These are phyloP conservation scores for Raddia distichophylla DNA, from an alignment of 176 grass and related monocot species.

Conservation along the genomic window DNA sequence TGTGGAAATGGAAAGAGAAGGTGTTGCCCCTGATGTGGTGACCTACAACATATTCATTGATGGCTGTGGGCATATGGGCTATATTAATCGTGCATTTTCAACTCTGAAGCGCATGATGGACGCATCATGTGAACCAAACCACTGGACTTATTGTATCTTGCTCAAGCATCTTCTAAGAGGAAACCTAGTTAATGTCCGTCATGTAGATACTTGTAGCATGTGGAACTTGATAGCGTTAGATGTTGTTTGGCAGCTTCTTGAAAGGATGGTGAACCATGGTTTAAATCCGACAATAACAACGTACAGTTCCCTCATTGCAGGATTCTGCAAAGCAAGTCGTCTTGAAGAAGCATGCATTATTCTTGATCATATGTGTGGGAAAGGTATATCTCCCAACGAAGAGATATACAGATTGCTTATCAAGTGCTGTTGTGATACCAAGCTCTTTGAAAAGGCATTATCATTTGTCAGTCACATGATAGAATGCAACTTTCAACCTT, in stretches of 20 bases:
- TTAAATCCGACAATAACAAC: conserved; percentile 52
- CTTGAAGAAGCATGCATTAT: conserved; percentile 65
- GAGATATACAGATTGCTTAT: conserved; percentile 72
- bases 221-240: conserved; percentile 70
- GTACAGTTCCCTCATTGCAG: conserved; percentile 63
- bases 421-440: conserved; percentile 70
- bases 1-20: conserved; percentile 65
- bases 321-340: conserved; percentile 70
- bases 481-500: conserved; percentile 67
- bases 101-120: conserved; percentile 76
- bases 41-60: conserved; percentile 75
- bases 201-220: conserved; percentile 51
- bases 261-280: conserved; percentile 68
- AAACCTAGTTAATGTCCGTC: conserved; percentile 39
- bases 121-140: conserved; percentile 72
- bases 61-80: conserved; percentile 68
- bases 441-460: conserved; percentile 62
- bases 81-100: conserved; percentile 62
- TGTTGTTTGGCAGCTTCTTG: conserved; percentile 59
- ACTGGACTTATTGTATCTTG: conserved; percentile 67
- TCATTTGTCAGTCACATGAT: conserved; percentile 57
- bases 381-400: conserved; percentile 64
- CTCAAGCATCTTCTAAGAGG: conserved; percentile 69
- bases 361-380: conserved; percentile 68
- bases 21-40: conserved; percentile 64